Evolutionary conservation across 192 early-diverging fungal genomes (phyloP), one percentile per base, ranked within the genome.

Genomic region (Mortierella antarctica): DNA sequence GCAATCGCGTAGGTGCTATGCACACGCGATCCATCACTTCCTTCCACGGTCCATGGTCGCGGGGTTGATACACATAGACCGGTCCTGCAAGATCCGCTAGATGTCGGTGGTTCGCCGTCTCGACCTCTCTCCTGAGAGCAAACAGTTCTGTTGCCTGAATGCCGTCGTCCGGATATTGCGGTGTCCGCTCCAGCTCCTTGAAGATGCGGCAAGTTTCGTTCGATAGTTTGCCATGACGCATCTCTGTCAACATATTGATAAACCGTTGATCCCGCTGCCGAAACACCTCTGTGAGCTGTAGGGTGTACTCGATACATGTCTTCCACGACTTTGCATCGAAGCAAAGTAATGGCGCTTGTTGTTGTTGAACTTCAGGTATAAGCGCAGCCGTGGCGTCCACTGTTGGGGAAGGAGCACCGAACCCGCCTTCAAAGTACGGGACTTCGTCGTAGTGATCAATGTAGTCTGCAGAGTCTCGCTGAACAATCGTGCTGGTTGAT

Each of bases 181-280:
- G 90, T 72, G 41, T 82, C 6, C 86, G 88, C 55, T 74, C 82
- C 40, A 92, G 82, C 5, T 57, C 42, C 17, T 67, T 72, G 41
- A 98, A 89, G 1, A 85, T 64, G 1, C 70, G 40, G 46, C 85
- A 80, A 6, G 91, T 88, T 47, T 88, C 73, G 0, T 77, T 57
- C 0, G 94, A 90, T 10, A 96, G 63, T 18, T 80, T 69, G 10
- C 95, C 95, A 47, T 92, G 79, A 53, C 96, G 89, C 82, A 96
- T 88, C 71, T 98, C 95, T 67, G 95, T 96, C 39, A 98, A 86
- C 73, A 98, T 89, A 21, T 91, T 83, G 62, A 95, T 84, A 65
- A 98, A 94, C 17, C 65, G 80, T 23, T 67, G 67, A 50, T 83
- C 95, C 59, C 87, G 90, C 65, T 97, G 96, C 15, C 96, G 84